Evolutionary conservation across 805 yeast genomes (phyloP).

Genomic region (Candida suzukii): DNA sequence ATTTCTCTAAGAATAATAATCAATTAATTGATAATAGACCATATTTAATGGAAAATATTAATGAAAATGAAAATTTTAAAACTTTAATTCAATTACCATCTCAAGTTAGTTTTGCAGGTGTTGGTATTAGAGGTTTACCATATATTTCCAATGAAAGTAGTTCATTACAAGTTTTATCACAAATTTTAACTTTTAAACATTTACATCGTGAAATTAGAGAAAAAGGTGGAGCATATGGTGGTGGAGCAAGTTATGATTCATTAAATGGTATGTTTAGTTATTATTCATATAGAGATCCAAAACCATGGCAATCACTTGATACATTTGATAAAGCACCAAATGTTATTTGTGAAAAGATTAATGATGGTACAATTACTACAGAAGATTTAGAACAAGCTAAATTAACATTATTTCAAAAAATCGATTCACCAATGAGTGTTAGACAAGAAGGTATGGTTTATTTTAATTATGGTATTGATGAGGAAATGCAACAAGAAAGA

Average conservation of each 20-base stretch:
- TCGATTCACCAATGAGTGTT: constrained; percentile 86
- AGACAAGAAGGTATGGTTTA: constrained; percentile 65
- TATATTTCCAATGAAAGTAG: constrained; percentile 76
- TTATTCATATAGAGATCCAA: constrained; percentile 93
- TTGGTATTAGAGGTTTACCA: constrained; percentile 57
- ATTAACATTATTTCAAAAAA: constrained; percentile 79
- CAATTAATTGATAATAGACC: too few species aligned
- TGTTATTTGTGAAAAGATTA: constrained; percentile 31
- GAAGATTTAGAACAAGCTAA: constrained; percentile 84
- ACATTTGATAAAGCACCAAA: constrained; percentile 49
- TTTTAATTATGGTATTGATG: constrained; percentile 65
- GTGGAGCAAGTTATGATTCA: constrained; percentile 82
- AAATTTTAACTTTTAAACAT: constrained; percentile 71
- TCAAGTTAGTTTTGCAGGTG: constrained; percentile 80
- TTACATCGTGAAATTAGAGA: constrained; percentile 89
- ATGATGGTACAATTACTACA: constrained; percentile 24
- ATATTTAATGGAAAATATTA: constrained; percentile 4
- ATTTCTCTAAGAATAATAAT: constrained; percentile 1
- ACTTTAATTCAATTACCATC: constrained; percentile 69
- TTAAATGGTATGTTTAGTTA: constrained; percentile 72
- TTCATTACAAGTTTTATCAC: constrained; percentile 73
- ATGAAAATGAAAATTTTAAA: constrained; percentile 12
- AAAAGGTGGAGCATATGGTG: constrained; percentile 97
- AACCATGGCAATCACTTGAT: constrained; percentile 60
- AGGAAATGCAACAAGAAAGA: constrained; percentile 72